A percentile compares a stretch with the other conserved stretches of the same genome.
Evolutionary conservation across 768 basidiomycete genomes (phyloP).

Genomic region (Dentipellis fragilis): DNA sequence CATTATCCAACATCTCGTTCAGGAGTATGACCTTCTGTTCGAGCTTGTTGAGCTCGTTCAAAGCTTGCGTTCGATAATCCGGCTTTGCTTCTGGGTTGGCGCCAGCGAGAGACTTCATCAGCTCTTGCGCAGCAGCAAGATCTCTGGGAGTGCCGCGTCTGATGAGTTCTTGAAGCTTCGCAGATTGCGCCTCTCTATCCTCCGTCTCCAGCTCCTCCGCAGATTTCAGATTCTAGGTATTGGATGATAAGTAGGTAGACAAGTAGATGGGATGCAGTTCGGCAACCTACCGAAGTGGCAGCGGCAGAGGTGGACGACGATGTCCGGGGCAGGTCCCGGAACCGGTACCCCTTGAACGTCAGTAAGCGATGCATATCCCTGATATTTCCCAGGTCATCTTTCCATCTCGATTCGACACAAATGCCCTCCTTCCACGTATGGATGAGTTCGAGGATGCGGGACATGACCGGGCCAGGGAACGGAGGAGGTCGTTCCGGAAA

Average conservation of each 20-base stretch:
- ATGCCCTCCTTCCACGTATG: slow-evolving; percentile 93
- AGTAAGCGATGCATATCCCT: slow-evolving; percentile 94
- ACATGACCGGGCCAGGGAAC: slow-evolving; percentile 92
- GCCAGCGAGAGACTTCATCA: slow-evolving; percentile 93
- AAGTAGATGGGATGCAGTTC: not conserved
- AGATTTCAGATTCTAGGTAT: slow-evolving; percentile 71
- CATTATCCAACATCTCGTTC: slow-evolving; percentile 95
- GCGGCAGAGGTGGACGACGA: slow-evolving; percentile 28
- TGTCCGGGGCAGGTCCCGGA: slow-evolving; percentile 40
- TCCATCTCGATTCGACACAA: slow-evolving; percentile 82
- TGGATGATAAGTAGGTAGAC: not conserved
- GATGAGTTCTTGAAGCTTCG: slow-evolving; percentile 98
- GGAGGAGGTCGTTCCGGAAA: slow-evolving; percentile 97
- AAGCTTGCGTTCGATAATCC: slow-evolving; percentile 84
- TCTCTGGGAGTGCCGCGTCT: slow-evolving; percentile 93
- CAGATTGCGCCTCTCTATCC: slow-evolving; percentile 88
- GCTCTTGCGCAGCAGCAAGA: slow-evolving; percentile 88
- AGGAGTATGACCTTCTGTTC: slow-evolving; percentile 93
- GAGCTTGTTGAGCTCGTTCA: slow-evolving; percentile 86
- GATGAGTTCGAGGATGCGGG: slow-evolving; percentile 85
- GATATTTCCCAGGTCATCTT: slow-evolving; percentile 94
- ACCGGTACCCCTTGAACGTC: slow-evolving; percentile 86
- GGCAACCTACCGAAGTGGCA: slow-evolving; percentile 22
- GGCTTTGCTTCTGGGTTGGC: slow-evolving; percentile 93
- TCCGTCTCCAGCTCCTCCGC: slow-evolving; percentile 95